Conservation (phyloP, 2,329 filamentous ascomycete genomes). For the Diaporthe velutina region DNA sequence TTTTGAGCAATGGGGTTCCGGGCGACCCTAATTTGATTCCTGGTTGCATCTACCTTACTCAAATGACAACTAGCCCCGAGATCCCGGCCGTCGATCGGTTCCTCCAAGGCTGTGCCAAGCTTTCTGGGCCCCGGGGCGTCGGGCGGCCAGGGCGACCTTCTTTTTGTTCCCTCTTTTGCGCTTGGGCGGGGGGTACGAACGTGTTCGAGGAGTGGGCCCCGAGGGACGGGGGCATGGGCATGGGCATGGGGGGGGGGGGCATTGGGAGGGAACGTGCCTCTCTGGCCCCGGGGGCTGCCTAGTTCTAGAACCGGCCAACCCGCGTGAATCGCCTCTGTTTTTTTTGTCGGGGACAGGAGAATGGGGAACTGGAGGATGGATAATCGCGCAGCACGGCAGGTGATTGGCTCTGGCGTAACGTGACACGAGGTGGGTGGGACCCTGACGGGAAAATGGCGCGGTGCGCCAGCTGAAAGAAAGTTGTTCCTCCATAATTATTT, state of each 20-base stretch:
- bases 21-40: constrained; percentile 6
- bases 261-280: neutral
- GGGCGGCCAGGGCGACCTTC: too few relatives aligned
- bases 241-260: neutral
- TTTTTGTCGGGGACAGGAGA: neutral
- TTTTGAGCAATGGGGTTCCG: constrained; percentile 3
- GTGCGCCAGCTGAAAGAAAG: constrained; percentile 13
- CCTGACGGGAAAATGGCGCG: constrained; percentile 16
- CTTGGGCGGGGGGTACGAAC: too few relatives aligned
- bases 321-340: neutral
- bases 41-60: neutral
- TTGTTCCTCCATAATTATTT: neutral
- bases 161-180: neutral
- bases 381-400: neutral
- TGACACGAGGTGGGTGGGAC: constrained; percentile 16
- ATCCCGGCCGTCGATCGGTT: constrained; percentile 15
- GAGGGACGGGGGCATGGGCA: too few relatives aligned
- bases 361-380: too few relatives aligned
- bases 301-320: constrained; percentile 15
- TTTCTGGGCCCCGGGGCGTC: constrained; percentile 14
- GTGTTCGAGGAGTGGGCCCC: too few relatives aligned
- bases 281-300: neutral
- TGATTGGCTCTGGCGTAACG: constrained; percentile 14
- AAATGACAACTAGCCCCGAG: neutral
- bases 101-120: constrained; percentile 26